Evolutionary conservation across 2,329 filamentous ascomycete genomes (phyloP).

Genomic region (Bipolaris zeicola): DNA sequence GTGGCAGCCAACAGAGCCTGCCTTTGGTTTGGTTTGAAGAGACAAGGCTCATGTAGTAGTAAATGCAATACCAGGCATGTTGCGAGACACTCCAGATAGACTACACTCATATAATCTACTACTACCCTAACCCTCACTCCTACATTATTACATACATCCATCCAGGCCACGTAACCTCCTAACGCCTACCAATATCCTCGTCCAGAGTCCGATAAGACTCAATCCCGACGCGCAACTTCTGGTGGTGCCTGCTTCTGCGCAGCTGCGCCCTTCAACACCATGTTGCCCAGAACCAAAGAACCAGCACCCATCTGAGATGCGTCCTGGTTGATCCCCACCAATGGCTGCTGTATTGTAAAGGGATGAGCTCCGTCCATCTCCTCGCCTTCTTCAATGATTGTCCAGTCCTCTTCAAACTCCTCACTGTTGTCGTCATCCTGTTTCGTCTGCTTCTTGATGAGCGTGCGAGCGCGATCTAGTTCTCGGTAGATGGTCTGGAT

Average conservation of each 20-base stretch:
- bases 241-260: constrained; percentile 26
- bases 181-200: constrained; percentile 14
- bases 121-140: neutral
- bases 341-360: constrained; percentile 29
- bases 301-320: constrained; percentile 27
- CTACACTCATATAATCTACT: neutral
- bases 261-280: constrained; percentile 36
- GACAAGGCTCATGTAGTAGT: neutral
- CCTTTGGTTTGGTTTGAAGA: neutral
- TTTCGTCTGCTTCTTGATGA: constrained; percentile 68
- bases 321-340: constrained; percentile 32
- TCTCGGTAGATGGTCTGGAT: constrained; percentile 95
- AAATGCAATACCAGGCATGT: neutral
- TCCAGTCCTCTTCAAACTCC: constrained; percentile 85
- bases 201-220: constrained; percentile 12
- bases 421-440: constrained; percentile 52
- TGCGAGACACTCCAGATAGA: neutral
- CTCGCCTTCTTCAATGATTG: constrained; percentile 74
- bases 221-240: constrained; percentile 28
- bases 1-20: neutral
- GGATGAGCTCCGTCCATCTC: constrained; percentile 28
- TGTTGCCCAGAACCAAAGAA: constrained; percentile 38
- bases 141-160: constrained; percentile 5
- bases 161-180: constrained; percentile 3
- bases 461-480: constrained; percentile 84